Evolutionary conservation across 306 rosid genomes (phyloP), one percentile per base, ranked within the genome.

Genomic region (Hippophae gyantsensis): DNA sequence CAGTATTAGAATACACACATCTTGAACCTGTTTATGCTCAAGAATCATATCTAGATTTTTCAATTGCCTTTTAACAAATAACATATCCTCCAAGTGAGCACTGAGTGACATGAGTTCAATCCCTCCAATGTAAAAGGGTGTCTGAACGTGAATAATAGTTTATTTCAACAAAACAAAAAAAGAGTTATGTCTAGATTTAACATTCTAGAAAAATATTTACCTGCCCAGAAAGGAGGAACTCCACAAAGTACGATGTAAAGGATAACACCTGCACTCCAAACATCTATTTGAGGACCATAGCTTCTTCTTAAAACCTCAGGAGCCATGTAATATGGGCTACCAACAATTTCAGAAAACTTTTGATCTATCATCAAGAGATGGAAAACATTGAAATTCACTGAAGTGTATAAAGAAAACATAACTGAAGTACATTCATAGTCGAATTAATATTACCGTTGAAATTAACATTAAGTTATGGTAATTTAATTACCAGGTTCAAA

Each of bases 181-280:
- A n/a, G 13, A 48, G 7, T 5, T 43, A 46, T 49, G 14, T 7
- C 38, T 10, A 23, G 14, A 13, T 49, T 49, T 41, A 6, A 55
- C 3, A 52, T 62, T 27, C 26, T 64, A 43, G 54, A 60, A 6
- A 59, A 50, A 44, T 13, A 64, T 56, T 13, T 61, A 87, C 98
- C 98, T 53, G 98, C 96, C 98, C 98, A 92, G 70, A 92, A 92
- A 43, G 98, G 98, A 65, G 98, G 98, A 75, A 92, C 96, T 54
- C 97, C 97, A 51, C 94, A 90, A 25, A 90, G 88, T 50, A 90
- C 76, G 64, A 90, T 90, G 47, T 90, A 92, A 23, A 92, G 95
- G 65, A 92, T 92, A 6, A 92, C 96, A 9, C 98, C 98, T 12
- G 96, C 78, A 63, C 96, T 92, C 98, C 98, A 92, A 3, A 87